Evolutionary conservation across 1,139 yeast species (phyloP), one percentile per base, ranked within the genome.

Genomic region (Magnusiomyces magnusii): DNA sequence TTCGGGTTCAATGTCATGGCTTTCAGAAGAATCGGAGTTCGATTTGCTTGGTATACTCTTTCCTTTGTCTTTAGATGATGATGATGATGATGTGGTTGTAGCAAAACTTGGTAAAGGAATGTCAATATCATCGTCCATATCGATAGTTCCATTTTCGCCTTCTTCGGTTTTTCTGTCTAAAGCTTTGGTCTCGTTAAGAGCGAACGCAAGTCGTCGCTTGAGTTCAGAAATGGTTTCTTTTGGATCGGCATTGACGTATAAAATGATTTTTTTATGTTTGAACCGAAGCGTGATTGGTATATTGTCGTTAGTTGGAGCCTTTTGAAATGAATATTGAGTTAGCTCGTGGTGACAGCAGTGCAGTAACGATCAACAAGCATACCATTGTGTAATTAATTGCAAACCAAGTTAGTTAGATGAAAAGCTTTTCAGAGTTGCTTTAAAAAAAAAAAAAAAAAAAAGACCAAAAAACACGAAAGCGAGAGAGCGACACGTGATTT

Each of bases 211-310:
- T 3, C 36, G 34, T 21, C 27, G 19, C 27, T 47, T 53, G 10
- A 53, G 17, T 17, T 53, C 28, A 5, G 50, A 44, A n/a, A 53
- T 36, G 5, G 50, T 53, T 19, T 53, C 55, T 2, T 23, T 21
- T 27, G 42, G 50, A 2, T 42, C 17, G 10, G 50, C 34, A 7
- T 24, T 3, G 31, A 42, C 41, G 27, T 53, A 53, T n/a, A 53
- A 15, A 2, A 34, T 44, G 24, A 44, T 27, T 19, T 27, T 25
- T 13, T 53, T 27, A 42, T 42, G 25, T 28, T 53, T 53, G 25
- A 53, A 53, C 17, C 55, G 50, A 28, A 53, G 31, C 10, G 55
- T 53, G 23, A 53, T 44, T n/a, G 55, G 55, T n/a, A n/a, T n/a
- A n/a, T n/a, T n/a, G n/a, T n/a, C n/a, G n/a, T n/a, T n/a, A n/a